phyloP scores from a whole-genome alignment of 495 filamentous ascomycete species.

The Trypethelium eluteriae region DNA sequence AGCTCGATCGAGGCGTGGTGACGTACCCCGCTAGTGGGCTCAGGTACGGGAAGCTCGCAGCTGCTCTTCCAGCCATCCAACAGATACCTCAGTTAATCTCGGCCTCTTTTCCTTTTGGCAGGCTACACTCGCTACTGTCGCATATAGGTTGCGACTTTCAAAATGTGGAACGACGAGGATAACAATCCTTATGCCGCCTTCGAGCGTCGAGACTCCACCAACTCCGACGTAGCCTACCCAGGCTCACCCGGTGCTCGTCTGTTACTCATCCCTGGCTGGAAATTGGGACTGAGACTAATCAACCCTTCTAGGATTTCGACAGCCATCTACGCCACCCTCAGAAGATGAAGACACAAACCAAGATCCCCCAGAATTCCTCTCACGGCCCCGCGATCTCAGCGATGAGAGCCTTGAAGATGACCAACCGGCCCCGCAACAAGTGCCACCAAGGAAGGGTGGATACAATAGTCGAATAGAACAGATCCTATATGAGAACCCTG shows the following conservation, averaged over 20 bases:
- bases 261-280: conserved; percentile 4
- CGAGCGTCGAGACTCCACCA: conserved; percentile 68
- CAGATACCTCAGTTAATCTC: neutral
- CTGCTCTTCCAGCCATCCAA: neutral
- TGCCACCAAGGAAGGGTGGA: conserved; percentile 62
- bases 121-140: neutral
- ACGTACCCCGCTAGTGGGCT: neutral
- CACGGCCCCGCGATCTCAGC: conserved; percentile 49
- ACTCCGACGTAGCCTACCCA: conserved; percentile 63
- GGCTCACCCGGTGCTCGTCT: conserved; percentile 49
- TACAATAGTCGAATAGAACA: conserved; percentile 95
- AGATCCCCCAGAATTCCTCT: conserved; percentile 53
- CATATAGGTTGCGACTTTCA: conserved; percentile 6
- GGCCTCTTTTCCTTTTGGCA: neutral
- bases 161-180: conserved; percentile 83
- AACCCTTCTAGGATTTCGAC: conserved; percentile 29
- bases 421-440: conserved; percentile 33
- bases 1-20: neutral
- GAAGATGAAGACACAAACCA: conserved; percentile 33
- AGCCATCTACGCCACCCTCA: conserved; percentile 40
- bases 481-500: conserved; percentile 89
- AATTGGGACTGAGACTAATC: neutral
- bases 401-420: conserved; percentile 57
- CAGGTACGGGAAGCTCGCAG: neutral
- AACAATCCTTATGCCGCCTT: conserved; percentile 93